phyloP scores from a whole-genome alignment of 768 basidiomycete genomes.

The Panaeolus cyanescens region DNA sequence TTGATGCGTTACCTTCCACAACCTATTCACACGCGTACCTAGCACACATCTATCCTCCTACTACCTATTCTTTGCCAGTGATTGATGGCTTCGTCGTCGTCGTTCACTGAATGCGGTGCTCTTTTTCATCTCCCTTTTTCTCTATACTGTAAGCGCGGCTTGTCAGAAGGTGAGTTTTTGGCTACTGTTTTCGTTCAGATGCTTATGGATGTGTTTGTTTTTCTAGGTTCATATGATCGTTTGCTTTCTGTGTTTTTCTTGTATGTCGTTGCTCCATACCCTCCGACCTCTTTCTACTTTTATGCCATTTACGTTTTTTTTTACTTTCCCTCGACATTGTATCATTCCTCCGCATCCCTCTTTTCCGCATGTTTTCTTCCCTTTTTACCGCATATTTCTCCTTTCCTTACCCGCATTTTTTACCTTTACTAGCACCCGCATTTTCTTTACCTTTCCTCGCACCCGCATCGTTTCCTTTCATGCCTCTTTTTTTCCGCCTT shows the following conservation, averaged over 20 bases:
- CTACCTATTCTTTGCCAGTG: not conserved
- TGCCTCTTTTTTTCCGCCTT: not conserved
- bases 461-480: no score
- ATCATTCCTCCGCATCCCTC: no score
- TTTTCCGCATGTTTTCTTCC: no score
- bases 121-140: not conserved
- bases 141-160: not conserved
- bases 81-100: not conserved
- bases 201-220: not conserved
- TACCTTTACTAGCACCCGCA: no score
- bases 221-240: not conserved
- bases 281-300: not conserved
- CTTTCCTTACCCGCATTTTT: no score
- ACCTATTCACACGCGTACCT: not conserved
- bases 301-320: no score
- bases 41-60: not conserved
- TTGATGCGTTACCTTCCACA: not conserved
- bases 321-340: no score
- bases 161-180: not conserved
- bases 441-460: no score
- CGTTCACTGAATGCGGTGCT: not conserved
- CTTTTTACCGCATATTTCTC: no score
- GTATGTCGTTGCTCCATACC: not conserved
- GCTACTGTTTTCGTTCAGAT: not conserved
- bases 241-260: not conserved